Evolutionary conservation across 306 rosid genomes (phyloP).

Genomic region (Crotalaria pallida): DNA sequence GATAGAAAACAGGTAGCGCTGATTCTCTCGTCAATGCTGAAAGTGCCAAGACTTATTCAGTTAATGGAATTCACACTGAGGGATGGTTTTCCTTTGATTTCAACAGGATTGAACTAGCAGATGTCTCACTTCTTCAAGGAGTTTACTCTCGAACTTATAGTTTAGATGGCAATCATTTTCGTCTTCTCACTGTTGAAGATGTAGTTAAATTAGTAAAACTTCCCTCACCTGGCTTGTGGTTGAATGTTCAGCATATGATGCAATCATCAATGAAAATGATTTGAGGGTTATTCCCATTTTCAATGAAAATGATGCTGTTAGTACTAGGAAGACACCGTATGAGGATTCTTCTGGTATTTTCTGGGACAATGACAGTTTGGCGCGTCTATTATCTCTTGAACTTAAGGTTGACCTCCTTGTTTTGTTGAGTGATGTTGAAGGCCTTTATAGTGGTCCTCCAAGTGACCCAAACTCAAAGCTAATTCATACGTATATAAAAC

Average conservation of each 20-base stretch:
- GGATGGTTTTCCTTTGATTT: conserved; percentile 45
- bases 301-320: no score
- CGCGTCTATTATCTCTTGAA: conserved; percentile 78
- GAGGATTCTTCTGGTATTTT: no score
- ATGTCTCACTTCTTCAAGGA: conserved; percentile 39
- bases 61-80: conserved; percentile 14
- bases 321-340: no score
- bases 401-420: conserved; percentile 93
- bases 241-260: conserved; percentile 94
- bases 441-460: conserved; percentile 93
- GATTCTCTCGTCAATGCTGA: no score
- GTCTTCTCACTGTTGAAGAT: conserved; percentile 42
- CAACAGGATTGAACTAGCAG: not conserved
- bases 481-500: conserved; percentile 73
- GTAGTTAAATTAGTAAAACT: conserved; percentile 27
- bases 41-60: not conserved
- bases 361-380: conserved; percentile 99
- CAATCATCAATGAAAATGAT: no score
- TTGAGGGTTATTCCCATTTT: no score
- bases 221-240: conserved; percentile 51
- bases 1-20: no score
- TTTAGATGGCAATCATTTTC: conserved; percentile 38
- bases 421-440: conserved; percentile 93
- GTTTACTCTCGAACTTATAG: conserved; percentile 33
- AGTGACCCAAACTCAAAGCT: conserved; percentile 75